Evolutionary conservation across 1,284 basidiomycete genomes (phyloP), one percentile per base, ranked within the genome.

Genomic region (Ganoderma meredithae): DNA sequence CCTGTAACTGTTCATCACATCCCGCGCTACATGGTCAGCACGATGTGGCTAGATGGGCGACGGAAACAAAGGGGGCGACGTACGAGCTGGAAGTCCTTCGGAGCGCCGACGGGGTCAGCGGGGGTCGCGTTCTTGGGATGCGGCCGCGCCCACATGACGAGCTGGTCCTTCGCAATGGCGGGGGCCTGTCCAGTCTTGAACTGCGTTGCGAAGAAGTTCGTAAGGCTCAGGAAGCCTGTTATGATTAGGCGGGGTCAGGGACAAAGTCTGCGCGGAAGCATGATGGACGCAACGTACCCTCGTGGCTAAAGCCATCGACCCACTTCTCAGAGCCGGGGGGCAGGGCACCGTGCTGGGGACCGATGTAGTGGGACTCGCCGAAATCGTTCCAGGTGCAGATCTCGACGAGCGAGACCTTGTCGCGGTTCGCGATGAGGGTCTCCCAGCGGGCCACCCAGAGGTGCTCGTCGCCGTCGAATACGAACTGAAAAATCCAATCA

Each of bases 121-220:
- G 77, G 59, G 25, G 78, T 78, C 9, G 92, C 92, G 53, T 83
- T 77, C 64, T 84, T 83, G 13, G 90, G 83, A 74, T 95, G 93
- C 15, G 92, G 88, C 66, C 94, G 85, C 55, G 90, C 86, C 90
- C 91, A 94, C 80, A 94, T 84, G 74, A 89, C 80, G 67, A 95
- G 82, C 73, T 85, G 81, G 78, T 95, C 93, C 75, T 88, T 82
- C 39, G 84, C 81, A 73, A 94, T 84, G 12, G 80, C 49, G 10
- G 94, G 92, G 74, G 86, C 91, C 6, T 77, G 72, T 49, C 94
- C 94, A 12, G 87, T 91, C 83, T 94, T 95, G 84, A 90, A 96
- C 1, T 89, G 90, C 7, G 84, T 83, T 6, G 90, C 85, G 75
- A 93, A 95, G 81, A 92, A 94, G 40, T 79, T 81, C 12, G 89